A percentile compares a stretch with the other conserved stretches of the same genome.
These are phyloP conservation scores for Mallotus japonicus DNA, from an alignment of 441 rosid genomes.

Conservation along the genomic window DNA sequence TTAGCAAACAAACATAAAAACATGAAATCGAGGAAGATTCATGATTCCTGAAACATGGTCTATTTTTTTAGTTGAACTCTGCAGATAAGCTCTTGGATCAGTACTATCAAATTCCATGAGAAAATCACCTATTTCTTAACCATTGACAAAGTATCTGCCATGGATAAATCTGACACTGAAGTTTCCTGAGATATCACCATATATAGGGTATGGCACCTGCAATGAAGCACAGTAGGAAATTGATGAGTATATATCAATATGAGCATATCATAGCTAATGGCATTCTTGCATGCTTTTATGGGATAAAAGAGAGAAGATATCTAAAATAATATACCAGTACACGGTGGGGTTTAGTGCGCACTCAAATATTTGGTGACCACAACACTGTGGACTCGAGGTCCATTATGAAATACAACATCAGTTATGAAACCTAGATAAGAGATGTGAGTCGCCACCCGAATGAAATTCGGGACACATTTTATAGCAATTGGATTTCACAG, in stretches of 20 bases:
- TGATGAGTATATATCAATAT: background rate
- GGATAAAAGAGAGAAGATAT: too few relatives aligned
- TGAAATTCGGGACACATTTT: too few relatives aligned
- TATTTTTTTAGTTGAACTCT: conserved; percentile 38
- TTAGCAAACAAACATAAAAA: conserved; percentile 11
- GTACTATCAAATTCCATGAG: conserved; percentile 21
- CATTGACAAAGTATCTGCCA: conserved; percentile 25
- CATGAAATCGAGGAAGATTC: conserved; percentile 66
- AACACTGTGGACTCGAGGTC: too few relatives aligned
- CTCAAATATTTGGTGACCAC: too few relatives aligned
- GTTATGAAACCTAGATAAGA: too few relatives aligned
- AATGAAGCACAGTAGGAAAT: background rate
- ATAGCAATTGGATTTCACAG: too few relatives aligned
- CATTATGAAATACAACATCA: too few relatives aligned
- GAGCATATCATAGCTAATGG: too few relatives aligned
- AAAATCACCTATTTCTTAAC: conserved; percentile 21
- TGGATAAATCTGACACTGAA: conserved; percentile 33
- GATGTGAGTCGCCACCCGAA: too few relatives aligned
- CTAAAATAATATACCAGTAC: too few relatives aligned
- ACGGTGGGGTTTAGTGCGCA: too few relatives aligned
- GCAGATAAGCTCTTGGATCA: conserved; percentile 23
- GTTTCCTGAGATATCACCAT: conserved; percentile 15
- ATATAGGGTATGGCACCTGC: background rate
- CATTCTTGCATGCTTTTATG: too few relatives aligned
- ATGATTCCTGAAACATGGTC: conserved; percentile 51